Percentiles rank a stretch among this genome's conserved stretches.
Evolutionary conservation across 2,329 filamentous ascomycete genomes (phyloP).

Genomic region (Cercospora sp.): DNA sequence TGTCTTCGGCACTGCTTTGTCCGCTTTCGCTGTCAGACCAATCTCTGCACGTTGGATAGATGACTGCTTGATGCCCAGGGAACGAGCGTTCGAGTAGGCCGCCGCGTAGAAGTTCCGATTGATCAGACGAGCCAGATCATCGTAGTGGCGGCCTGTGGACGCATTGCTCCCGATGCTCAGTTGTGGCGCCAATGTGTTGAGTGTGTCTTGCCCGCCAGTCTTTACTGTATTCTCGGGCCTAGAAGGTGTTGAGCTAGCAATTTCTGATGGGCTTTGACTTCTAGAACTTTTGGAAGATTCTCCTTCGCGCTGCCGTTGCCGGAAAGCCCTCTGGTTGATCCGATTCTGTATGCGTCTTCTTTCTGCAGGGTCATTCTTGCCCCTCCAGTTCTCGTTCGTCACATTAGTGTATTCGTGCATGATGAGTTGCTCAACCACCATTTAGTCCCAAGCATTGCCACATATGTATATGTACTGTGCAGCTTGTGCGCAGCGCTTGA

Average conservation of each 20-base stretch:
- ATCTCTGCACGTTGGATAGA: constrained; percentile 25
- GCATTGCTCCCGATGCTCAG: background rate
- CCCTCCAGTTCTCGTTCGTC: constrained; percentile 36
- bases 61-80: constrained; percentile 26
- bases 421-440: background rate
- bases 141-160: constrained; percentile 23
- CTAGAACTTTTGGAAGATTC: constrained; percentile 30
- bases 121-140: constrained; percentile 36
- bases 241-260: constrained; percentile 8
- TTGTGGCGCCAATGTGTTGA: background rate
- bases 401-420: constrained; percentile 2
- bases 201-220: background rate
- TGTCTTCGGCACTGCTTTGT: constrained; percentile 22
- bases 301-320: constrained; percentile 35
- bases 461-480: background rate
- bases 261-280: constrained; percentile 20
- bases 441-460: background rate
- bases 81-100: constrained; percentile 29
- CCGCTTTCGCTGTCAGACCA: constrained; percentile 22
- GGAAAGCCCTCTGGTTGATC: constrained; percentile 37
- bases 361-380: constrained; percentile 36
- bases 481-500: background rate
- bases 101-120: constrained; percentile 36
- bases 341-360: constrained; percentile 37
- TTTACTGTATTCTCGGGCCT: constrained; percentile 8